These are phyloP conservation scores for Colletotrichum karsti DNA, from an alignment of 2,329 filamentous ascomycete species.

Conservation along the genomic window DNA sequence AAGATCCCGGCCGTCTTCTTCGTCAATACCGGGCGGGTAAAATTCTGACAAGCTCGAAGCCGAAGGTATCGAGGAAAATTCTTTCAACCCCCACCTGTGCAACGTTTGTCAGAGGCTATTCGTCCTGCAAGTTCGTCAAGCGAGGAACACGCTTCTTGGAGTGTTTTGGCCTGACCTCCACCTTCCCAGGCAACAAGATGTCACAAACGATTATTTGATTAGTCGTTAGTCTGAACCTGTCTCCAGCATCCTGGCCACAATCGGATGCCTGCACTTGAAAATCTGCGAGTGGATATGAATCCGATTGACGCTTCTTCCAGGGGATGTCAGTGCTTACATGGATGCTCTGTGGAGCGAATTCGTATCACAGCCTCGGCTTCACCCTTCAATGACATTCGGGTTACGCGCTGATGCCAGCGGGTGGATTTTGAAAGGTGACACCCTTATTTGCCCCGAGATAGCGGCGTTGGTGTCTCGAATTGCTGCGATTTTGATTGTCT, in stretches of 20 bases:
- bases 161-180: neutral
- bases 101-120: neutral
- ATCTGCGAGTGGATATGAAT: neutral
- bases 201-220: neutral
- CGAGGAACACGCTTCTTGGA: neutral
- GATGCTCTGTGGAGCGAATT: neutral
- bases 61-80: constrained; percentile 2
- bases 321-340: neutral
- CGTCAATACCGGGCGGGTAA: neutral
- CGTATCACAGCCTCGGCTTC: neutral
- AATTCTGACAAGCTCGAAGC: neutral
- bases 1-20: neutral
- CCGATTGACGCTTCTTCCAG: neutral
- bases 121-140: neutral
- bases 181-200: neutral
- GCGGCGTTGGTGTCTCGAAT: neutral
- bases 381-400: neutral
- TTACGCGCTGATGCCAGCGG: neutral
- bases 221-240: neutral
- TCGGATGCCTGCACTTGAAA: too few relatives aligned
- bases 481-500: neutral
- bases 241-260: neutral
- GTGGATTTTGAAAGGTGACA: neutral
- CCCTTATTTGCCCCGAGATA: neutral
- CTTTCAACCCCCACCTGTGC: neutral